phyloP scores from a whole-genome alignment of 2,329 filamentous ascomycete genomes.

The Colletotrichum camelliae region DNA sequence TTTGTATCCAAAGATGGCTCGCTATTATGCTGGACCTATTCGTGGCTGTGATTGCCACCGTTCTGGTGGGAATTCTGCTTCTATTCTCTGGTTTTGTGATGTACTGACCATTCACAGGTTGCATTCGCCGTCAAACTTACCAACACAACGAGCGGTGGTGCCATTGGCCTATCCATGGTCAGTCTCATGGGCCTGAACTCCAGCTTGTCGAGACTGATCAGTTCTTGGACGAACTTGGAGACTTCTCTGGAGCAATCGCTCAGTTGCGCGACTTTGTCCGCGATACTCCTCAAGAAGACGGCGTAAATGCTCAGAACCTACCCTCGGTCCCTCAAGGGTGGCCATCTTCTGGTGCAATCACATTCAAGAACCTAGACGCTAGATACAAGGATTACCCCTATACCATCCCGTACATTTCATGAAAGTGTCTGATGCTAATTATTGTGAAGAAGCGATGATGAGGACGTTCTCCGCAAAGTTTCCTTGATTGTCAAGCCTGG shows the following conservation, averaged over 20 bases:
- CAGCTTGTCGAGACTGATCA: constrained; percentile 35
- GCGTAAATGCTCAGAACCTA: constrained; percentile 20
- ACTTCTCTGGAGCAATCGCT: constrained; percentile 30
- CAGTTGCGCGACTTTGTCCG: constrained; percentile 31
- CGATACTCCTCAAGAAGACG: constrained; percentile 30
- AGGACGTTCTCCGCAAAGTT: constrained; percentile 27
- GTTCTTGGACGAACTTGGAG: constrained; percentile 34
- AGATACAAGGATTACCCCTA: constrained; percentile 30
- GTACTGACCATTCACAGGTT: background rate
- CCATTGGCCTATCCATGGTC: constrained; percentile 29
- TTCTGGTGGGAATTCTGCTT: constrained; percentile 38
- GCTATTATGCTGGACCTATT: constrained; percentile 55
- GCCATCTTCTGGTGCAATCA: constrained; percentile 35
- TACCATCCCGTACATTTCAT: background rate
- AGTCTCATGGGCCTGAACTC: constrained; percentile 37
- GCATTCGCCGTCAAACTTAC: constrained; percentile 41
- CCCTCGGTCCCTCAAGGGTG: constrained; percentile 30
- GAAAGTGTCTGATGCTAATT: background rate
- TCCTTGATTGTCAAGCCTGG: constrained; percentile 31
- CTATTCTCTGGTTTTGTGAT: background rate
- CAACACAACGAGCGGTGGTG: background rate
- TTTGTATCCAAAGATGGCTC: constrained; percentile 63
- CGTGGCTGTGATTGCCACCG: constrained; percentile 48
- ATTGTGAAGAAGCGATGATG: background rate
- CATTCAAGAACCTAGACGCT: constrained; percentile 34